These are phyloP conservation scores for Pseudocercospora musae DNA, from an alignment of 2,329 filamentous ascomycete genomes.

Conservation along the genomic window DNA sequence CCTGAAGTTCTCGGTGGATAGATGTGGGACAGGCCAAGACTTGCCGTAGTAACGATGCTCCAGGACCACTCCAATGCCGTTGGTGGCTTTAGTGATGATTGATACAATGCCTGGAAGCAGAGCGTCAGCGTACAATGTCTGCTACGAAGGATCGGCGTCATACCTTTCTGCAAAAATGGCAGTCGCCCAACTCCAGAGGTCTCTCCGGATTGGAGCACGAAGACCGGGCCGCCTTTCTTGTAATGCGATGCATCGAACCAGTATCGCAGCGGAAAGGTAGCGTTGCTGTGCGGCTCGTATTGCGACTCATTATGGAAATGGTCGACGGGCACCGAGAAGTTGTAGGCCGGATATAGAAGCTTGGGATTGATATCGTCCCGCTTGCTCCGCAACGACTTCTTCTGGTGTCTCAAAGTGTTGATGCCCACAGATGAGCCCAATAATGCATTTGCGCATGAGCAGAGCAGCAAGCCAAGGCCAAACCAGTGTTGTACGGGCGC, in stretches of 20 bases:
- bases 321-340: constrained; percentile 62
- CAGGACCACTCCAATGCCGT: constrained; percentile 74
- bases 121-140: background rate
- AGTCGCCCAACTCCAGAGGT: constrained; percentile 61
- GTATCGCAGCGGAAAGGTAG: constrained; percentile 68
- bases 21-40: constrained; percentile 65
- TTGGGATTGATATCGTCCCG: constrained; percentile 32
- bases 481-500: background rate
- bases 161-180: constrained; percentile 64
- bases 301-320: constrained; percentile 77
- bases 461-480: constrained; percentile 6
- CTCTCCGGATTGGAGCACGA: constrained; percentile 73
- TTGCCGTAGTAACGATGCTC: constrained; percentile 86
- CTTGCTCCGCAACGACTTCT: constrained; percentile 12
- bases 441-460: constrained; percentile 7
- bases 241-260: constrained; percentile 80
- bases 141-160: background rate
- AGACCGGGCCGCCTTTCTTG: constrained; percentile 72
- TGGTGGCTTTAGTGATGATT: constrained; percentile 65
- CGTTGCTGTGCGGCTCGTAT: constrained; percentile 73
- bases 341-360: constrained; percentile 47
- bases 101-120: constrained; percentile 59
- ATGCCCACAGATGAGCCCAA: constrained; percentile 6
- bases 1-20: constrained; percentile 67
- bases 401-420: background rate